phyloP scores from a whole-genome alignment of 2,329 filamentous ascomycete genomes.

The Niveomyces coronatus region DNA sequence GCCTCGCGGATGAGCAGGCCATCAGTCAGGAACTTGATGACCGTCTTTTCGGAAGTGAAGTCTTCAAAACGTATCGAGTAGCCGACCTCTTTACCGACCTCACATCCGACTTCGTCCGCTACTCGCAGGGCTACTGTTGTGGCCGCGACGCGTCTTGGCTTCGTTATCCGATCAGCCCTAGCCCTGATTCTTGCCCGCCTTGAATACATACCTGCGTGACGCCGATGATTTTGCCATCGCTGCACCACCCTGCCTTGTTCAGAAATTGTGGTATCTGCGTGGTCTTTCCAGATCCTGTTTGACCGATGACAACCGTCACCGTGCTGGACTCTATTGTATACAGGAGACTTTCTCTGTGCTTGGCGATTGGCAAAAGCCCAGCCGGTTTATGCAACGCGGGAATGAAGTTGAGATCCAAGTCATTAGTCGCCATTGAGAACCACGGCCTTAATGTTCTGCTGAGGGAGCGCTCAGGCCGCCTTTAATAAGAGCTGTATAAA shows the following conservation, averaged over 20 bases:
- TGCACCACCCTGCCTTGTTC: slow-evolving; percentile 80
- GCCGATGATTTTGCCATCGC: slow-evolving; percentile 70
- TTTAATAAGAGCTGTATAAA: too few relatives aligned
- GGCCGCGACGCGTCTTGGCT: slow-evolving; percentile 84
- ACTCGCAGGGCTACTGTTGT: slow-evolving; percentile 83
- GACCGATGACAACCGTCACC: slow-evolving; percentile 82
- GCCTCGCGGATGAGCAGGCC: slow-evolving; percentile 85
- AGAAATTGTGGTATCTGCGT: slow-evolving; percentile 93
- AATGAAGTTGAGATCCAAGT: slow-evolving; percentile 53
- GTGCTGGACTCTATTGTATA: slow-evolving; percentile 79
- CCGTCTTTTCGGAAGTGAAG: slow-evolving; percentile 72
- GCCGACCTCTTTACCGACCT: slow-evolving; percentile 81
- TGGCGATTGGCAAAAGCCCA: slow-evolving; percentile 74
- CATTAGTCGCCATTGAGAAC: slow-evolving; percentile 50
- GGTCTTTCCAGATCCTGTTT: slow-evolving; percentile 92
- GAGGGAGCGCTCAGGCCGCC: too few relatives aligned
- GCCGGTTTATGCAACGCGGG: slow-evolving; percentile 79
- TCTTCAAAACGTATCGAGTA: slow-evolving; percentile 93
- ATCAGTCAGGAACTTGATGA: slow-evolving; percentile 93
- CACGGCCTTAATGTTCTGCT: too few relatives aligned
- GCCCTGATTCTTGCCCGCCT: slow-evolving; percentile 11
- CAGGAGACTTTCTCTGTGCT: slow-evolving; percentile 66
- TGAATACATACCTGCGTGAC: slow-evolving; percentile 66
- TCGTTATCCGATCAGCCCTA: not conserved
- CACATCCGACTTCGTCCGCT: slow-evolving; percentile 78